Evolutionary conservation across 495 filamentous ascomycete species (phyloP).

Genomic region (Neohortaea acidophila): DNA sequence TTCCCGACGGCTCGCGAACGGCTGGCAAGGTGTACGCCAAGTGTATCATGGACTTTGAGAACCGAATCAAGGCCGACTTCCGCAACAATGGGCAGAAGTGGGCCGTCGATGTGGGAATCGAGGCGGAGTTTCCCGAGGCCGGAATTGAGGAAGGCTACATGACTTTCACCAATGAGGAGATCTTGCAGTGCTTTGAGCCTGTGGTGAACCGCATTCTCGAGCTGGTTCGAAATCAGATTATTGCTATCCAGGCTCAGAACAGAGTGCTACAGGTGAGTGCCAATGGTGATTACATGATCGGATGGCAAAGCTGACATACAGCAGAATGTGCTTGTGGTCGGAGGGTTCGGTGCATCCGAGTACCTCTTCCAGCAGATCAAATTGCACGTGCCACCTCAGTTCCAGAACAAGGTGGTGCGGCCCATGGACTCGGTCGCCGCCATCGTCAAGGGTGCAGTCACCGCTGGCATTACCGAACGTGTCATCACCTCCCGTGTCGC

Average conservation of each 20-base stretch:
- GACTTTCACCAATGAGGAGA: slow-evolving; percentile 71
- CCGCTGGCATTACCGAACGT: slow-evolving; percentile 87
- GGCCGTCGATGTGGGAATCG: slow-evolving; percentile 63
- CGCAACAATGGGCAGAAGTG: slow-evolving; percentile 68
- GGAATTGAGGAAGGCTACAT: slow-evolving; percentile 67
- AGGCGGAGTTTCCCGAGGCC: slow-evolving; percentile 61
- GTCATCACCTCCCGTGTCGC: slow-evolving; percentile 94
- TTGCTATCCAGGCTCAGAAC: slow-evolving; percentile 63
- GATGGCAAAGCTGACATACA: slow-evolving; percentile 16
- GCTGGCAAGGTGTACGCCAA: slow-evolving; percentile 62
- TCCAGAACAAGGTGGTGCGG: slow-evolving; percentile 61
- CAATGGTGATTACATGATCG: not conserved
- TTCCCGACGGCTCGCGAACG: slow-evolving; percentile 58
- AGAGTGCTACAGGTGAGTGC: slow-evolving; percentile 48
- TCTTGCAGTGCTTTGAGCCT: slow-evolving; percentile 63
- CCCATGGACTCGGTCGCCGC: slow-evolving; percentile 67
- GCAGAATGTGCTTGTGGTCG: slow-evolving; percentile 59
- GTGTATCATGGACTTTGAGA: slow-evolving; percentile 71
- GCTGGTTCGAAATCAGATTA: slow-evolving; percentile 61
- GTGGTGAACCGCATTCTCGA: slow-evolving; percentile 63
- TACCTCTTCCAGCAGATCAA: slow-evolving; percentile 73
- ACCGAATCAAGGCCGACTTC: slow-evolving; percentile 66
- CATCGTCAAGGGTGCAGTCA: slow-evolving; percentile 64
- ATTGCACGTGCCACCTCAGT: slow-evolving; percentile 65
- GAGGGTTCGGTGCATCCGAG: slow-evolving; percentile 60